These are phyloP conservation scores for Mycena amicta DNA, from an alignment of 768 basidiomycete genomes.

Conservation along the genomic window DNA sequence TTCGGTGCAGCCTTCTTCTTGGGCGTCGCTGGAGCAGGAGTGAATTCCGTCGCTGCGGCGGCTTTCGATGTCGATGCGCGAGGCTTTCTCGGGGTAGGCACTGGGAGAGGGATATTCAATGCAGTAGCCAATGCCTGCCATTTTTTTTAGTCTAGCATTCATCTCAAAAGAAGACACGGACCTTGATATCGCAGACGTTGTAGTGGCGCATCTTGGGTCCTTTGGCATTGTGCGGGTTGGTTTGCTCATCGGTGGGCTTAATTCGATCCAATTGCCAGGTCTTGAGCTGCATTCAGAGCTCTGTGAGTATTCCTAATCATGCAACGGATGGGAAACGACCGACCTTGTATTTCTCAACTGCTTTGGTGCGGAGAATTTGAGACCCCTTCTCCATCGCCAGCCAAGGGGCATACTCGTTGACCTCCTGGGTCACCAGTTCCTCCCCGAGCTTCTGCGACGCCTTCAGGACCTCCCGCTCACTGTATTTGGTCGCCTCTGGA, in stretches of 20 bases:
- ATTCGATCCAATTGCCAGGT: slow-evolving; percentile 8
- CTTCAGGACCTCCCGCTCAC: background rate
- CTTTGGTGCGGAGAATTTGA: background rate
- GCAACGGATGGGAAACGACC: background rate
- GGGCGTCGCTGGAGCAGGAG: background rate
- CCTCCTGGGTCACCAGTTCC: background rate
- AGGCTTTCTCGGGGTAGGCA: background rate
- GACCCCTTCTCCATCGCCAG: background rate
- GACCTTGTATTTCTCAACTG: slow-evolving; percentile 7
- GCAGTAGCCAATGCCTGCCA: background rate
- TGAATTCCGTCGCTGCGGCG: background rate
- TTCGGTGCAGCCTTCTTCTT: no score
- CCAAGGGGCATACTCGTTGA: background rate
- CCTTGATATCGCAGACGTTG: background rate
- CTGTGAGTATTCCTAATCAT: background rate
- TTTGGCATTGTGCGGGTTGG: background rate
- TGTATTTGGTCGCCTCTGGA: background rate
- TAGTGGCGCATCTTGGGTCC: background rate
- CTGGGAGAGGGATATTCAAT: background rate
- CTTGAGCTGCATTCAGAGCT: background rate
- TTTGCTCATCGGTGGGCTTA: background rate
- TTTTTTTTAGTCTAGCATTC: background rate
- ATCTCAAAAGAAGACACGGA: background rate
- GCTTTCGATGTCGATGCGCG: background rate
- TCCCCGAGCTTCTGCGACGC: background rate